Evolutionary conservation across 371 early-diverging fungal species (phyloP).

Genomic region (Haplosporangium sp.): DNA sequence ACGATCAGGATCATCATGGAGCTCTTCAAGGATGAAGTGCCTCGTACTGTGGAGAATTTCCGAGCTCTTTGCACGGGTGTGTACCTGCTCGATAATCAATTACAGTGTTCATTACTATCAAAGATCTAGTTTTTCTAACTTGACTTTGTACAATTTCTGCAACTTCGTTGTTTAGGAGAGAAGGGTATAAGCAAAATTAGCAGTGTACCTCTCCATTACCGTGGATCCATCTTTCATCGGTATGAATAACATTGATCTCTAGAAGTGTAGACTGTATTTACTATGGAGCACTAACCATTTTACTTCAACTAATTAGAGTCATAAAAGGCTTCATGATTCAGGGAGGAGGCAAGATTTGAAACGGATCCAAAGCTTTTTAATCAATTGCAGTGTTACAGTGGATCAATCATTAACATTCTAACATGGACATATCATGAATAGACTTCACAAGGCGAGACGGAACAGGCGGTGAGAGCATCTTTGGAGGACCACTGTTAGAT

Average conservation of each 20-base stretch:
- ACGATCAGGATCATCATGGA: slow-evolving; percentile 87
- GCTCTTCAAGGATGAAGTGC: slow-evolving; percentile 92
- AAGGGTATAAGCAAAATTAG: slow-evolving; percentile 79
- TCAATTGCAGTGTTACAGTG: neutral
- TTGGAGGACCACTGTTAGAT: slow-evolving; percentile 78
- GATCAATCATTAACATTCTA: neutral
- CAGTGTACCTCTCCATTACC: slow-evolving; percentile 72
- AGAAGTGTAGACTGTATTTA: too few species aligned
- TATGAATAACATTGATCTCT: slow-evolving; percentile 14
- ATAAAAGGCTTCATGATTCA: slow-evolving; percentile 88
- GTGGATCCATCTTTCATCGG: slow-evolving; percentile 75
- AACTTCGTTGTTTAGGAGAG: slow-evolving; percentile 60
- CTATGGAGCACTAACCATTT: neutral
- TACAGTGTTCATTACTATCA: neutral
- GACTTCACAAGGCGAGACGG: slow-evolving; percentile 84
- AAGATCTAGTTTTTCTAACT: neutral
- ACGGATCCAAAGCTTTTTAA: neutral
- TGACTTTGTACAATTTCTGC: neutral
- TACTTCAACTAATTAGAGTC: slow-evolving; percentile 57
- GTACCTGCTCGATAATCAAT: neutral
- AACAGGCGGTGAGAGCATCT: slow-evolving; percentile 91
- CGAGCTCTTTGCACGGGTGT: slow-evolving; percentile 82
- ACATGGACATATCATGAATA: neutral
- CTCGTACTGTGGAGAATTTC: slow-evolving; percentile 99
- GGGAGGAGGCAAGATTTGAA: slow-evolving; percentile 61